Percentiles rank a stretch among this genome's conserved stretches.
These are phyloP conservation scores for Cladosporium sp. DNA, from an alignment of 2,329 filamentous ascomycete species.

Conservation along the genomic window DNA sequence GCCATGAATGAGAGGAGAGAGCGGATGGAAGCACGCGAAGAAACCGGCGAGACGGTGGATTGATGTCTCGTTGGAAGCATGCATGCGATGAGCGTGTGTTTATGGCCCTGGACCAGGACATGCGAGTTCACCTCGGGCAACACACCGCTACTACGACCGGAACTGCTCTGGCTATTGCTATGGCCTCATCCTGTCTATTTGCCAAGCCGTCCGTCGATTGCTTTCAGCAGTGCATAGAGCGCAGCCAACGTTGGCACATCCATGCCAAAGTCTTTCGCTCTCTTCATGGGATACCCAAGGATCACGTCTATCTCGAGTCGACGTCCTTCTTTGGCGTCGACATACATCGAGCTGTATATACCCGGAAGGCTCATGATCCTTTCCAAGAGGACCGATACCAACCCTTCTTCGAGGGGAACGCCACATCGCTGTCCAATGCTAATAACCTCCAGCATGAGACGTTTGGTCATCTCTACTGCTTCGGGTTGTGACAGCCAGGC, in stretches of 20 bases:
- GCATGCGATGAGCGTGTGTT: not conserved
- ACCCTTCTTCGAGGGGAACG: constrained; percentile 41
- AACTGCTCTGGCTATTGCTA: not conserved
- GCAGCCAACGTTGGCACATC: constrained; percentile 45
- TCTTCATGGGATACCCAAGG: constrained; percentile 45
- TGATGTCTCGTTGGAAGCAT: not conserved
- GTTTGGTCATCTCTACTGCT: constrained; percentile 42
- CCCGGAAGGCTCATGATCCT: constrained; percentile 44
- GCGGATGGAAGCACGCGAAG: constrained; percentile 28
- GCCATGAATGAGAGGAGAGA: constrained; percentile 34
- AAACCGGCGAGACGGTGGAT: constrained; percentile 16
- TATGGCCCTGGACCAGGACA: not conserved
- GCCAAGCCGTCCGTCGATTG: constrained; percentile 31
- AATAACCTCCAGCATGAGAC: constrained; percentile 49
- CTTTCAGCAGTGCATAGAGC: constrained; percentile 39
- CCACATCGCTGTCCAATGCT: constrained; percentile 43
- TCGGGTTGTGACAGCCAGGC: constrained; percentile 47
- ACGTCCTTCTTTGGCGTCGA: constrained; percentile 45
- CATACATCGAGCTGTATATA: constrained; percentile 51
- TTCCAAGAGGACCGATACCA: constrained; percentile 44
- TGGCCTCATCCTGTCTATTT: not conserved
- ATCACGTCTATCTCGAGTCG: constrained; percentile 53
- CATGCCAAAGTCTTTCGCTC: constrained; percentile 44
- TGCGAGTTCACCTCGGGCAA: not conserved
- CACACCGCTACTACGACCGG: not conserved